These are phyloP conservation scores for Alternaria postmessia DNA, from an alignment of 2,329 filamentous ascomycete species.

Conservation along the genomic window DNA sequence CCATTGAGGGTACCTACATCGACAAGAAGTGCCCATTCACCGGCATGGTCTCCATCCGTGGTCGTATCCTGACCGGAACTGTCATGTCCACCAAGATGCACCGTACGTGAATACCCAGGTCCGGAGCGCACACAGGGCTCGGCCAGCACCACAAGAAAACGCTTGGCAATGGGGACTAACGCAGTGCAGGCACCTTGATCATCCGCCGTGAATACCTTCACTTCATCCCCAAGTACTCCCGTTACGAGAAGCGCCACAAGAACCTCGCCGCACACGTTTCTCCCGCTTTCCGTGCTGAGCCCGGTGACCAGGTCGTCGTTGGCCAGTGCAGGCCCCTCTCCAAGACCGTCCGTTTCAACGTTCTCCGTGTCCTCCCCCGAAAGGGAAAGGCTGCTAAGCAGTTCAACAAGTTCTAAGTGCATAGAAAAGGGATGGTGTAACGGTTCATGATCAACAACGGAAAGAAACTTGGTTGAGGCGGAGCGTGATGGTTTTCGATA, in stretches of 20 bases:
- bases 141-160: constrained; percentile 4
- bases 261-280: constrained; percentile 99
- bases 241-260: constrained; percentile 99
- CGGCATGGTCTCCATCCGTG: constrained; percentile 98
- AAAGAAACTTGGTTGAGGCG: constrained; percentile 34
- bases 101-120: constrained; percentile 61
- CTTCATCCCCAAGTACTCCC: constrained; percentile 99
- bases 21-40: constrained; percentile 99
- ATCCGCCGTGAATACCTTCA: constrained; percentile 99
- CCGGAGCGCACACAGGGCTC: background rate
- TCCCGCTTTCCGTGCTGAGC: constrained; percentile 99
- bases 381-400: constrained; percentile 97
- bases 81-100: constrained; percentile 99
- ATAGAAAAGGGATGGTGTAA: constrained; percentile 37
- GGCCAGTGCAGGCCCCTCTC: constrained; percentile 98
- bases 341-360: constrained; percentile 99
- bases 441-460: constrained; percentile 39
- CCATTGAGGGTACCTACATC: constrained; percentile 99
- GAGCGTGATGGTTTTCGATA: constrained; percentile 46
- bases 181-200: constrained; percentile 73
- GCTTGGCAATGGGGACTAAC: constrained; percentile 30
- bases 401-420: constrained; percentile 95
- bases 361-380: constrained; percentile 96
- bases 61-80: constrained; percentile 99
- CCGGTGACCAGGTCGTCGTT: constrained; percentile 99